Conservation (phyloP, 148 eudicot genomes). For the Rhododendron ferrugineum region DNA sequence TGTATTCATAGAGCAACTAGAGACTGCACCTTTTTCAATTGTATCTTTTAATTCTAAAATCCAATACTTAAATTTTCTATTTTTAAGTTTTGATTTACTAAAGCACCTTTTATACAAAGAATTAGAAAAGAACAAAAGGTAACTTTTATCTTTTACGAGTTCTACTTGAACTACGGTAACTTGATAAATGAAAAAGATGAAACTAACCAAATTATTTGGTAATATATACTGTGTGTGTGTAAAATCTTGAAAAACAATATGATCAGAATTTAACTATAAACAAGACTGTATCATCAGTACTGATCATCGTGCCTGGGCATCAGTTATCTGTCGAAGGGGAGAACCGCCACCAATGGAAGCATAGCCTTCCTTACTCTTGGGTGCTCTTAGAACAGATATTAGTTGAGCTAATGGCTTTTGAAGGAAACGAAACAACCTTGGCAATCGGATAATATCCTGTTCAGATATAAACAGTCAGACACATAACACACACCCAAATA, state of each 20-base stretch:
- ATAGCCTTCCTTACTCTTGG: constrained; percentile 98
- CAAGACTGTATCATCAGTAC: not conserved
- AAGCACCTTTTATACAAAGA: not conserved
- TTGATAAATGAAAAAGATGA: not conserved
- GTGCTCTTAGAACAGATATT: constrained; percentile 87
- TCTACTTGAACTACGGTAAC: constrained; percentile 2
- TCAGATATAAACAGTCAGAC: constrained; percentile 23
- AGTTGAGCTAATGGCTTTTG: constrained; percentile 95
- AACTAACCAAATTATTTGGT: not conserved
- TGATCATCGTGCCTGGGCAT: constrained; percentile 69
- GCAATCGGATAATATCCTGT: constrained; percentile 97
- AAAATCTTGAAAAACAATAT: not conserved
- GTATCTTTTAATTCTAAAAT: not conserved
- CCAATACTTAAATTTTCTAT: not conserved
- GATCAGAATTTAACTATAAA: not conserved
- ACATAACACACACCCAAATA: not conserved
- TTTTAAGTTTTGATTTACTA: not conserved
- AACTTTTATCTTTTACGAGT: not conserved
- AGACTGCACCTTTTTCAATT: not conserved
- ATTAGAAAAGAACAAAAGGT: not conserved
- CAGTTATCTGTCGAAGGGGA: constrained; percentile 89
- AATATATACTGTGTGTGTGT: not conserved
- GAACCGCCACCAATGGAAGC: constrained; percentile 99
- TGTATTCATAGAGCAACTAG: not conserved
- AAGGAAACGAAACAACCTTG: constrained; percentile 85